These are phyloP conservation scores for Tricholomella constricta DNA, from an alignment of 768 basidiomycete genomes.

Conservation along the genomic window DNA sequence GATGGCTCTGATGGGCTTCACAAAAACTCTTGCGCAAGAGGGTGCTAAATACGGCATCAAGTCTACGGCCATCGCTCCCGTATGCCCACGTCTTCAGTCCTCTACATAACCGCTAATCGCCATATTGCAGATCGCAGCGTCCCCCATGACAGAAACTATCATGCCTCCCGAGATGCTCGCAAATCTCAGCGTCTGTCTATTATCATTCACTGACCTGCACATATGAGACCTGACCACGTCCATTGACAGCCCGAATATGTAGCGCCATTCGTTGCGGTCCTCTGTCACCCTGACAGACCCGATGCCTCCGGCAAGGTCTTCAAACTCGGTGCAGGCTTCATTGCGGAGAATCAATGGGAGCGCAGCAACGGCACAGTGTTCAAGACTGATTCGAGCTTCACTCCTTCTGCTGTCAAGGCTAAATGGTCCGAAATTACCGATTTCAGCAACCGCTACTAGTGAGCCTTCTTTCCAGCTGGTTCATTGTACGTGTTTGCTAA, in stretches of 20 bases:
- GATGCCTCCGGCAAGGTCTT: constrained; percentile 83
- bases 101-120: neutral
- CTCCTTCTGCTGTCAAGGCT: constrained; percentile 90
- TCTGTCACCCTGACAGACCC: constrained; percentile 83
- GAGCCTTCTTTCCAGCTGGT: constrained; percentile 29
- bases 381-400: constrained; percentile 88
- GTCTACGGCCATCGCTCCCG: constrained; percentile 86
- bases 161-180: constrained; percentile 94
- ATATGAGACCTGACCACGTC: constrained; percentile 4
- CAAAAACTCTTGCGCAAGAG: constrained; percentile 90
- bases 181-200: constrained; percentile 67
- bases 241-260: constrained; percentile 78
- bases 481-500: neutral
- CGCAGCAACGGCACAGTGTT: constrained; percentile 85
- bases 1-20: constrained; percentile 92
- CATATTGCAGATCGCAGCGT: constrained; percentile 78
- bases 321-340: constrained; percentile 91
- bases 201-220: neutral
- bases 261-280: constrained; percentile 87
- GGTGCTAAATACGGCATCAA: constrained; percentile 91
- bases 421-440: constrained; percentile 83
- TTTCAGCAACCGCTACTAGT: constrained; percentile 74
- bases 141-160: constrained; percentile 92
- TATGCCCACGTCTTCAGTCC: constrained; percentile 35
- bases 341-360: constrained; percentile 93